Conservation (phyloP, 2,329 filamentous ascomycete genomes). For the Xylariaceae sp. region DNA sequence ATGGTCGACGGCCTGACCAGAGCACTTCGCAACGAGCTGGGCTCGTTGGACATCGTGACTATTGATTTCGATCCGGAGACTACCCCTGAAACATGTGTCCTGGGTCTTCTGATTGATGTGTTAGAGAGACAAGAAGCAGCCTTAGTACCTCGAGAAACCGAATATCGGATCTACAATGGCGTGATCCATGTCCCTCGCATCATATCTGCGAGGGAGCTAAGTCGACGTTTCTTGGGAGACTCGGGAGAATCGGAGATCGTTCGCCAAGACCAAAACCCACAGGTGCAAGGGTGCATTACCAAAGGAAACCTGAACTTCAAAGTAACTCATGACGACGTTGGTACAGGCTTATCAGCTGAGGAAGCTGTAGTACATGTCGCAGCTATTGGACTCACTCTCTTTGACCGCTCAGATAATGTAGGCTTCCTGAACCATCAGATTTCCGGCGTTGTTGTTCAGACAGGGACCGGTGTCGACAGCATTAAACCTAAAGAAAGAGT, state of each 20-base stretch:
- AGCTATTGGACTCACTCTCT: not conserved
- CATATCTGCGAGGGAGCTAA: not conserved
- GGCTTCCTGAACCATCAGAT: not conserved
- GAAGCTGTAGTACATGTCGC: not conserved
- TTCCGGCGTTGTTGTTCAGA: not conserved
- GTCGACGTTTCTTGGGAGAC: not conserved
- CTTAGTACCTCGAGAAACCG: slow-evolving; percentile 1
- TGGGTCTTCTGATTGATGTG: not conserved
- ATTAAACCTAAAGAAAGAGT: not conserved
- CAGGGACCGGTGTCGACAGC: not conserved
- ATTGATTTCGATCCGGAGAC: not conserved
- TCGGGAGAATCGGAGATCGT: not conserved
- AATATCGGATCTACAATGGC: slow-evolving; percentile 1
- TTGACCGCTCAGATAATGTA: not conserved
- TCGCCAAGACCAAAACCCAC: not conserved
- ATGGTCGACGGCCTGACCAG: not conserved
- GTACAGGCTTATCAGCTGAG: not conserved
- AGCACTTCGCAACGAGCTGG: not conserved
- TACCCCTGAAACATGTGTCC: not conserved
- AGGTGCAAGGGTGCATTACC: not conserved
- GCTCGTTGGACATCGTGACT: slow-evolving; percentile 1
- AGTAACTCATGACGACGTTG: not conserved
- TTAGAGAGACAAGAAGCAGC: not conserved
- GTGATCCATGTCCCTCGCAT: not conserved
- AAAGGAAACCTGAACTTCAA: not conserved